Evolutionary conservation across 176 grass and related monocot species (phyloP).

Genomic region (Pontederia crassipes): DNA sequence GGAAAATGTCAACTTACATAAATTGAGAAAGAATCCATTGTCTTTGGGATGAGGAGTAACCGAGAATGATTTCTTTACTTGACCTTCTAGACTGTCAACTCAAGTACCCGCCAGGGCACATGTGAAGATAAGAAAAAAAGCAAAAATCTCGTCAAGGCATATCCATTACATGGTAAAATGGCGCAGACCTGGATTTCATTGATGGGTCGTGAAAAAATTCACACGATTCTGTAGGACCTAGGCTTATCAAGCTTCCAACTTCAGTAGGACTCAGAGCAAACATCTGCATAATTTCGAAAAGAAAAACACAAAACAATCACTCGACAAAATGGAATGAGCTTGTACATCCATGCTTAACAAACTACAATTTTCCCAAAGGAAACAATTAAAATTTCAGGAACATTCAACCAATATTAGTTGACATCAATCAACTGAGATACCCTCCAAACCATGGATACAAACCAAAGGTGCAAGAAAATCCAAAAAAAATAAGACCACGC

Average conservation of each 20-base stretch:
- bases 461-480: not conserved
- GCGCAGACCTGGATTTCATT: slow-evolving; percentile 90
- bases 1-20: slow-evolving; percentile 37
- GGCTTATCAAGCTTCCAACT: slow-evolving; percentile 73
- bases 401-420: not conserved
- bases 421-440: too few species aligned
- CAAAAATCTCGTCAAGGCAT: not conserved
- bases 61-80: slow-evolving; percentile 65
- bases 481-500: not conserved
- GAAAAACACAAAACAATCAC: slow-evolving; percentile 6
- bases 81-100: slow-evolving; percentile 50
- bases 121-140: not conserved
- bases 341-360: not conserved
- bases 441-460: not conserved
- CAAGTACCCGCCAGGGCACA: slow-evolving; percentile 10
- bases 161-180: not conserved
- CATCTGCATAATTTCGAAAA: slow-evolving; percentile 25
- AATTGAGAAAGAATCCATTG: slow-evolving; percentile 64
- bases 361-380: too few species aligned
- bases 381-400: not conserved
- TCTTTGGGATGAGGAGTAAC: slow-evolving; percentile 47
- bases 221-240: slow-evolving; percentile 84
- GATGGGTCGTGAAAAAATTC: slow-evolving; percentile 97
- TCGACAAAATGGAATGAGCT: not conserved
- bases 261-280: slow-evolving; percentile 94